Evolutionary conservation across 805 yeast genomes (phyloP), one percentile per base, ranked within the genome.

Genomic region (Suhomyces sp.): DNA sequence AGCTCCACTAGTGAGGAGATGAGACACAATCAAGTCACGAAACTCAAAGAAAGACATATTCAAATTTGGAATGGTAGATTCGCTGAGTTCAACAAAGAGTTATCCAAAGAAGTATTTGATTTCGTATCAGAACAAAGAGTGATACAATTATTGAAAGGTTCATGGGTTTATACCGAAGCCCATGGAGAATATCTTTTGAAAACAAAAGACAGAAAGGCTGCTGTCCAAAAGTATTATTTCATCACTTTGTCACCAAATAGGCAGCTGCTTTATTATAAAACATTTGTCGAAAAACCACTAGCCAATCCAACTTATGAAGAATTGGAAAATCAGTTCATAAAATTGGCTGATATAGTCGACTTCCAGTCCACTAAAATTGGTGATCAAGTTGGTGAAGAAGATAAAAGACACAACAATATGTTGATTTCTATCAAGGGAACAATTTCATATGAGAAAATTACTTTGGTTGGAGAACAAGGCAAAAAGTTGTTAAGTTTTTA

Each of bases 41-140:
- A 57, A 8, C 48, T 74, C 28, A 75, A 70, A 43, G 43, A 44
- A 5, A 28, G 44, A 0, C 73, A 73, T 17, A 41, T 53, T 8
- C 38, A 40, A 0, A 50, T 54, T 9, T 81, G 91, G 80, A 53
- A 64, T 1, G 36, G 49, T 0, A 67, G 71, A 25, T 65, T 78
- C 26, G 40, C 46, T 2, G 68, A 63, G 19, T 81, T 86, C 50
- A 73, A 77, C 48, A 55, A 57, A 3, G 56, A 70, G 19, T 63
- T 83, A 38, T 54, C 70, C 8, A 53, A 59, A 10, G 88, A 87
- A 52, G 84, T 82, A 0, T 63, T 71, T 38, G 81, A 79, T 24
- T 84, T 83, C 53, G 88, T 86, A 11, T 74, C 76, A 38, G 88
- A 83, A 53, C 93, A 84, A 60, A 70, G 91, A 48, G 77, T 82